Base-by-base conservation (phyloP, 345 rosid genomes). In the Populus davidiana region DNA sequence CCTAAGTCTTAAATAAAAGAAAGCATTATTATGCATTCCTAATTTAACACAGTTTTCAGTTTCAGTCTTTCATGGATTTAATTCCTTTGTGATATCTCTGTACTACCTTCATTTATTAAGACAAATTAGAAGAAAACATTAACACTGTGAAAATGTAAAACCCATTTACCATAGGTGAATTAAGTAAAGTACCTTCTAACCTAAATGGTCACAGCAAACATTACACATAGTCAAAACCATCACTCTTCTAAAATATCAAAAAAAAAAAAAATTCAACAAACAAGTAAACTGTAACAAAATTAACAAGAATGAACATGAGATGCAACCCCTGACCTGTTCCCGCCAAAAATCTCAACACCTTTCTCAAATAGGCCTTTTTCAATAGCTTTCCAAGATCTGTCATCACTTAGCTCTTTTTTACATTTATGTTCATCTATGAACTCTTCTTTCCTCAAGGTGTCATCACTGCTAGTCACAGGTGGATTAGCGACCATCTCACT, bases 271-370 rank as follows among this genome's bases (percentile, higher is more conserved):
- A 62, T 35, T 67, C 44, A 69, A 67, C 31, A 66, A 73, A 69
- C 29, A 65, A 25, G 64, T 39, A 77, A 50, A 10, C n/a, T 27
- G 23, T 23, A 47, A 16, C 38, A 38, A 72, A 44, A 72, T 14
- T 74, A 78, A 78, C 1, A 52, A 38, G 67, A 52, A 35, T 38
- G 16, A 54, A 52, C 17, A 35, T 0, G 23, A 69, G 29, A 49
- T 38, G 13, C 21, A 61, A 21, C 38, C 39, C 85, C 93, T 66
- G 43, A 96, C 99, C 97, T 90, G 83, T 94, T 92, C 87, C 91
- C 86, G 70, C 98, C 99, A 87, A 92, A 96, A 79, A 96, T 94
- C 87, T 96, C 94, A 54, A 94, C 82, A 71, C 98, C 98, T 86
- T 96, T 96, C 80, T 91, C 94, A 77, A 88, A 91, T 69, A 96